Conservation (phyloP, 257 asterid genomes). For the Scutellaria minor region DNA sequence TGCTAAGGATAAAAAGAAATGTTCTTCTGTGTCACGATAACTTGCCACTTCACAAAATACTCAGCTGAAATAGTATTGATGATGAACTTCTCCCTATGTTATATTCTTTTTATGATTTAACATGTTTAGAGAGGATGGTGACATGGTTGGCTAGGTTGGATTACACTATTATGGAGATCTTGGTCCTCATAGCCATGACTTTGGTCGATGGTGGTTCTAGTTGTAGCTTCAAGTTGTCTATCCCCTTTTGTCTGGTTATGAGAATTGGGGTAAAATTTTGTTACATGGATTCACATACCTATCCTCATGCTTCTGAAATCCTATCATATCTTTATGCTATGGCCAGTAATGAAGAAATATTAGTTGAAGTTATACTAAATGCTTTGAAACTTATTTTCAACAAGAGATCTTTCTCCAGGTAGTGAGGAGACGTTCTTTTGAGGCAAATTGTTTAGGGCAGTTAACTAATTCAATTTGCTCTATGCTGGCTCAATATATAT, state of each 20-base stretch:
- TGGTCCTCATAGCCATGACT: constrained; percentile 13
- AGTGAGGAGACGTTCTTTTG: neutral
- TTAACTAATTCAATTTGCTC: constrained; percentile 21
- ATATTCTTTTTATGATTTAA: constrained; percentile 3
- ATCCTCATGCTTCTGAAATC: constrained; percentile 25
- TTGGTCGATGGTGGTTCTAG: constrained; percentile 22
- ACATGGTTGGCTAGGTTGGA: constrained; percentile 6
- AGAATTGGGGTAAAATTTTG: constrained; percentile 8
- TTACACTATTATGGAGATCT: constrained; percentile 9
- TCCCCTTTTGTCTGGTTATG: constrained; percentile 5
- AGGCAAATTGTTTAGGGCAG: constrained; percentile 14
- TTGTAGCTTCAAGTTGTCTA: constrained; percentile 9
- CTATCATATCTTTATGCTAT: constrained; percentile 8
- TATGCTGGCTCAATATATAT: neutral
- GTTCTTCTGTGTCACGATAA: constrained; percentile 18
- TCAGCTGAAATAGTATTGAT: constrained; percentile 20
- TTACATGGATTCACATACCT: constrained; percentile 8
- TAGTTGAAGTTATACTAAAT: neutral
- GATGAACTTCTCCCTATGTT: constrained; percentile 12
- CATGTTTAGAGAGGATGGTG: constrained; percentile 18
- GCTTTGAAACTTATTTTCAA: neutral
- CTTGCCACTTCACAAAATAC: neutral
- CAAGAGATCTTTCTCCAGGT: neutral
- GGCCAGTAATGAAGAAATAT: neutral
- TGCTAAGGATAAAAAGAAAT: neutral